Percentiles rank a stretch among this genome's conserved stretches.
Conservation (phyloP, 2,329 filamentous ascomycete species). For the Ophiostoma perfectum region DNA sequence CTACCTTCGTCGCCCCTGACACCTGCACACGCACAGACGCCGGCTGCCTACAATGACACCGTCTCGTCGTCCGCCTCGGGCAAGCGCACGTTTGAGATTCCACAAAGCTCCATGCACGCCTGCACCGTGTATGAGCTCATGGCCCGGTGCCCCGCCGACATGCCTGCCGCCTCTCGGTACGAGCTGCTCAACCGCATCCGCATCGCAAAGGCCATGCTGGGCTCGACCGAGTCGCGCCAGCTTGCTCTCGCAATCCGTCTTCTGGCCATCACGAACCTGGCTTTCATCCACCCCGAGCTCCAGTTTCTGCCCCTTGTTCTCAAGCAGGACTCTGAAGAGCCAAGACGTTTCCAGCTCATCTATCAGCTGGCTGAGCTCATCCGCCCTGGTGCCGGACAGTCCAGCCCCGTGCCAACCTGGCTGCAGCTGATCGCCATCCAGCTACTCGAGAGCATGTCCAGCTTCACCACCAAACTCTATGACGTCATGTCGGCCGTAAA, state of each 20-base stretch:
- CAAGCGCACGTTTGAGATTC: conserved; percentile 60
- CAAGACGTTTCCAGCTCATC: conserved; percentile 78
- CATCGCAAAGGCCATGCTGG: conserved; percentile 71
- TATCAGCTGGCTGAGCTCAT: conserved; percentile 91
- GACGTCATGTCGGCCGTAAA: conserved; percentile 90
- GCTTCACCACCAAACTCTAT: conserved; percentile 66
- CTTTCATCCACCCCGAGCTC: conserved; percentile 77
- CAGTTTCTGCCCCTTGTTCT: conserved; percentile 83
- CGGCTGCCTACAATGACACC: conserved; percentile 31
- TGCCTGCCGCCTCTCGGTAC: conserved; percentile 71
- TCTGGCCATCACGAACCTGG: conserved; percentile 82
- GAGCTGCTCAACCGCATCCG: conserved; percentile 80
- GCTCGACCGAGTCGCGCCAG: conserved; percentile 61
- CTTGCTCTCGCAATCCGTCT: conserved; percentile 74
- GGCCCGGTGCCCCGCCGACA: conserved; percentile 50
- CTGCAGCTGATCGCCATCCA: conserved; percentile 78
- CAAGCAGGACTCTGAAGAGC: conserved; percentile 83
- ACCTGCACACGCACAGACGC: conserved; percentile 36
- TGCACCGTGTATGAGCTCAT: conserved; percentile 54
- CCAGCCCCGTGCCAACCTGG: conserved; percentile 55
- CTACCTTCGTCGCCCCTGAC: conserved; percentile 42
- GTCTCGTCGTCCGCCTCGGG: conserved; percentile 39
- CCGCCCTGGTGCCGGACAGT: conserved; percentile 65
- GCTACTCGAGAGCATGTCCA: conserved; percentile 78
- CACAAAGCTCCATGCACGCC: conserved; percentile 49